Evolutionary conservation across 768 basidiomycete genomes (phyloP).

Genomic region (Calocera cornea): DNA sequence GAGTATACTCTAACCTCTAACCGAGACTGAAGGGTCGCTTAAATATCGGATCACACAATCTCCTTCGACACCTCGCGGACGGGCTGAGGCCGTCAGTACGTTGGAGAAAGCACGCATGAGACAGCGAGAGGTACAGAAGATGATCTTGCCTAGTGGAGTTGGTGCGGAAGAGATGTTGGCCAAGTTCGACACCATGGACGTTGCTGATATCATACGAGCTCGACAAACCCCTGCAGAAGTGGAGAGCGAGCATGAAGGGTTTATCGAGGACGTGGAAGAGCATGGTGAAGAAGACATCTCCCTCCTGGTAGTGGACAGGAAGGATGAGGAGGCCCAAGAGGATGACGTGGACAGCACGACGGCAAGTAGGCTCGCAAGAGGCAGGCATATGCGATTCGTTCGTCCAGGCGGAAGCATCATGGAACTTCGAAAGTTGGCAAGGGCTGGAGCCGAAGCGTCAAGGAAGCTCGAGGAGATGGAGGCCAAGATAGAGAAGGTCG

Average conservation of each 20-base stretch:
- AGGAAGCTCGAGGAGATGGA: background rate
- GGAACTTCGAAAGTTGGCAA: background rate
- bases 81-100: background rate
- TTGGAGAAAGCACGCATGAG: background rate
- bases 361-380: background rate
- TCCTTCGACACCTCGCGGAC: background rate
- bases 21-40: background rate
- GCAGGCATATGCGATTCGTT: background rate
- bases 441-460: background rate
- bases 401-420: background rate
- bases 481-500: background rate
- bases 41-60: background rate
- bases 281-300: background rate
- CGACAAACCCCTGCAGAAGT: background rate
- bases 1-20: background rate
- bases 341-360: background rate
- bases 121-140: background rate
- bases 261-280: background rate
- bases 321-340: background rate
- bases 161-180: background rate
- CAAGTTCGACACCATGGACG: background rate
- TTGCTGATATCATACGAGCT: background rate
- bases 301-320: background rate
- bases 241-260: slow-evolving; percentile 2
- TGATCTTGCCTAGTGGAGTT: background rate